Conservation (phyloP, 176 grass and related monocot genomes). For the Carex cristatella region DNA sequence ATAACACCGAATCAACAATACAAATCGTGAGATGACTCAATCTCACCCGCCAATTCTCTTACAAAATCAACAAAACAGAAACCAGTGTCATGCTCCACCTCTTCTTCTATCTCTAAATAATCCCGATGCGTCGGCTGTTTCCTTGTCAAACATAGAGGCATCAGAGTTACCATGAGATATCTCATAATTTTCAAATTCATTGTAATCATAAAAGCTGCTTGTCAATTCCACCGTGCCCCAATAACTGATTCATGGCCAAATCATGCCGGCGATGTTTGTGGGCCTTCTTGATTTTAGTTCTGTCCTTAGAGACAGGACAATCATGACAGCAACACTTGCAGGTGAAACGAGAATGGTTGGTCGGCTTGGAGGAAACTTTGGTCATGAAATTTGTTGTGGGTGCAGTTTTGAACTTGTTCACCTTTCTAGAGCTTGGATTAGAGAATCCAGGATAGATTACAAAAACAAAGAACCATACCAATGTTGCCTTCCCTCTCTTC, state of each 20-base stretch:
- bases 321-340: slow-evolving; percentile 12
- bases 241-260: neutral
- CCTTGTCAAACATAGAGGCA: neutral
- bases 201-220: neutral
- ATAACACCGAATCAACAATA: neutral
- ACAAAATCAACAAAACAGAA: slow-evolving; percentile 19
- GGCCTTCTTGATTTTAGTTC: slow-evolving; percentile 7
- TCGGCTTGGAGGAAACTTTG: slow-evolving; percentile 23
- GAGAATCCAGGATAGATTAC: neutral
- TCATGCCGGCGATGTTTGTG: slow-evolving; percentile 16
- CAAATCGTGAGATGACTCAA: neutral
- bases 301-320: neutral
- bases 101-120: neutral
- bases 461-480: slow-evolving; percentile 3
- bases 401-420: neutral
- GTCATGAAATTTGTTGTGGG: slow-evolving; percentile 7
- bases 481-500: slow-evolving; percentile 24
- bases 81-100: neutral
- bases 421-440: neutral
- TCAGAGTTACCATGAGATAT: neutral
- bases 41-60: neutral
- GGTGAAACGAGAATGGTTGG: slow-evolving; percentile 31
- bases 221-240: neutral
- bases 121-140: neutral
- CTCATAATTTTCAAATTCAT: neutral